phyloP scores from a whole-genome alignment of 2,329 filamentous ascomycete species.

The Chrysosporium keratinophilum region DNA sequence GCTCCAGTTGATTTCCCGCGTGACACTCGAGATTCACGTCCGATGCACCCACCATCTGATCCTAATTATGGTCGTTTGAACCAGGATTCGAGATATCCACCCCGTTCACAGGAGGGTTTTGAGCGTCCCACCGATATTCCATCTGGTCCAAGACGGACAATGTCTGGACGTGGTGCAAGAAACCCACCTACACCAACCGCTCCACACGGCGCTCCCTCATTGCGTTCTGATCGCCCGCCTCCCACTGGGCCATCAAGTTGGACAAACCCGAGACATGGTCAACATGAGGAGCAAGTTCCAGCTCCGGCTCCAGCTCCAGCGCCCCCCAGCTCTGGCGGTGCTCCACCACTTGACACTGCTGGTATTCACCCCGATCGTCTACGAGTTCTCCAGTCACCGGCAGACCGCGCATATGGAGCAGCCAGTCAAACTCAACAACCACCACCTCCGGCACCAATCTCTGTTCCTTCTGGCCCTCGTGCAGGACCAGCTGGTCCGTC shows the following conservation, averaged over 20 bases:
- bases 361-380: conserved; percentile 48
- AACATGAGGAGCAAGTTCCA: conserved; percentile 24
- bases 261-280: conserved; percentile 27
- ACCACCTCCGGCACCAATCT: conserved; percentile 21
- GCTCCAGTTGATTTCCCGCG: conserved; percentile 24
- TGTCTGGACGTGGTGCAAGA: conserved; percentile 24
- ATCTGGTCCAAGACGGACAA: conserved; percentile 42
- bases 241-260: conserved; percentile 36
- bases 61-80: conserved; percentile 39
- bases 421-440: background rate
- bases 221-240: conserved; percentile 31
- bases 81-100: conserved; percentile 31
- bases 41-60: conserved; percentile 29
- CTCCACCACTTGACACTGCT: conserved; percentile 26
- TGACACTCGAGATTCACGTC: conserved; percentile 20
- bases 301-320: conserved; percentile 17
- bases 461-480: conserved; percentile 35
- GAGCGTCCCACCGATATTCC: conserved; percentile 38
- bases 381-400: conserved; percentile 32
- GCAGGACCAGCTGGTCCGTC: conserved; percentile 30
- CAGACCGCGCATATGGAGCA: conserved; percentile 9
- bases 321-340: conserved; percentile 18
- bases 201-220: conserved; percentile 18
- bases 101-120: conserved; percentile 36
- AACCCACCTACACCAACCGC: conserved; percentile 27